These are phyloP conservation scores for Fusarium sp. DNA, from an alignment of 2,329 filamentous ascomycete genomes.

Conservation along the genomic window DNA sequence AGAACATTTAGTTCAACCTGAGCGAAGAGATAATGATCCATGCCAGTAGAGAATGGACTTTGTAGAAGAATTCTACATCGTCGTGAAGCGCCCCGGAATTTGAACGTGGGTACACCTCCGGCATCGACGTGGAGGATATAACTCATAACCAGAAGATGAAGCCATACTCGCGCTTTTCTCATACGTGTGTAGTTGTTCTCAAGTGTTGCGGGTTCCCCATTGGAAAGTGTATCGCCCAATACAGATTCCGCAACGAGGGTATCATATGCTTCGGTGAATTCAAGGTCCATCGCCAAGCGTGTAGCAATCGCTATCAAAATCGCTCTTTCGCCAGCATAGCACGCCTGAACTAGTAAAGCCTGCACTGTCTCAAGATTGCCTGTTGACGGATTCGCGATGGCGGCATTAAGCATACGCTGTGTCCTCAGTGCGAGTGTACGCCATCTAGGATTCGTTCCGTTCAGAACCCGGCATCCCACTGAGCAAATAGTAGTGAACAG, in stretches of 20 bases:
- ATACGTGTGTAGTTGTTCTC: background rate
- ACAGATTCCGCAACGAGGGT: background rate
- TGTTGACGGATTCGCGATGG: conserved; percentile 3
- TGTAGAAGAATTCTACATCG: conserved; percentile 13
- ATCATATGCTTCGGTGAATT: conserved; percentile 16
- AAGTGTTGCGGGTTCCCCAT: accelerated
- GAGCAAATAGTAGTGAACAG: conserved; percentile 18
- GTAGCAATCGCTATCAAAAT: conserved; percentile 15
- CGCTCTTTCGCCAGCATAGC: conserved; percentile 18
- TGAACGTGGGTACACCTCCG: conserved; percentile 12
- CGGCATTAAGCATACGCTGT: conserved; percentile 19
- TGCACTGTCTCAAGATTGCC: conserved; percentile 21
- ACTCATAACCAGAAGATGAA: conserved; percentile 9
- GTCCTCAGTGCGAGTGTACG: conserved; percentile 2
- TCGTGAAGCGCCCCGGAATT: conserved; percentile 15
- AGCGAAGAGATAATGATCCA: conserved; percentile 22
- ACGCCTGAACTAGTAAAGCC: conserved; percentile 8
- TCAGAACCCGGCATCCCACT: conserved; percentile 14
- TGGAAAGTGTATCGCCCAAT: background rate
- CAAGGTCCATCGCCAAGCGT: conserved; percentile 18
- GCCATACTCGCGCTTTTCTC: conserved; percentile 17
- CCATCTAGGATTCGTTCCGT: conserved; percentile 4
- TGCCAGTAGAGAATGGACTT: background rate
- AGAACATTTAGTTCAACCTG: conserved; percentile 19
- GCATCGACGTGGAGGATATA: conserved; percentile 20